Evolutionary conservation across 2,329 filamentous ascomycete species (phyloP), one percentile per base, ranked within the genome.

Genomic region (Incumbomyces lentus): DNA sequence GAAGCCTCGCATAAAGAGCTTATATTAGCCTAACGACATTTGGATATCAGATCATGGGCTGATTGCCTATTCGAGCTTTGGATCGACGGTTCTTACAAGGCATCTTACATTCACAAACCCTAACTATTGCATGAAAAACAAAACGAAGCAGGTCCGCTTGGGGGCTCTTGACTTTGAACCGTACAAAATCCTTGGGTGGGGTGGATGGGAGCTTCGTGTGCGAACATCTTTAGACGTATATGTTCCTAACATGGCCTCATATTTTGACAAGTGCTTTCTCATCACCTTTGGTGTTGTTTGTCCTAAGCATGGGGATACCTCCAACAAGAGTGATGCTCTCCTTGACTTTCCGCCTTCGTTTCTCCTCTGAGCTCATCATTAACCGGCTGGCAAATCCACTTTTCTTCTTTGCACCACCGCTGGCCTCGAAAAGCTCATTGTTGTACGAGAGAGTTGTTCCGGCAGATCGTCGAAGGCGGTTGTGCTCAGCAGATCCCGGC

Each of bases 251-350:
- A 26, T 8, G 8, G 8, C 4, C 16, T 26, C 29, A 40, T 3
- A 44, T 42, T 33, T 18, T 37, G 17, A 40, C 31, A 34, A 40
- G 17, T 18, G 10, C 32, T 17, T 35, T 37, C 33, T 13, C 29
- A n/a, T 10, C 31, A 2, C 22, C 31, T 6, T 29, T 31, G 6
- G 16, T 17, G 12, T 26, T 14, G 19, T 11, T 29, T 26, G 38
- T 31, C 10, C 40, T 31, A 42, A 11, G 13, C 30, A 36, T 36
- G 3, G 36, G 18, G 6, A 2, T 13, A 12, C 33, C 34, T 3
- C 66, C 64, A 29, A 69, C 56, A 18, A 68, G 22, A 38, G 60
- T 63, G 39, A 69, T 69, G 40, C 64, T 62, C 16, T 64, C 58
- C 54, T 69, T 69, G 44, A 69, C 45, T 40, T 60, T 58, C 43